Evolutionary conservation across 148 eudicot species (phyloP).

Genomic region (Gaultheria prostrata): DNA sequence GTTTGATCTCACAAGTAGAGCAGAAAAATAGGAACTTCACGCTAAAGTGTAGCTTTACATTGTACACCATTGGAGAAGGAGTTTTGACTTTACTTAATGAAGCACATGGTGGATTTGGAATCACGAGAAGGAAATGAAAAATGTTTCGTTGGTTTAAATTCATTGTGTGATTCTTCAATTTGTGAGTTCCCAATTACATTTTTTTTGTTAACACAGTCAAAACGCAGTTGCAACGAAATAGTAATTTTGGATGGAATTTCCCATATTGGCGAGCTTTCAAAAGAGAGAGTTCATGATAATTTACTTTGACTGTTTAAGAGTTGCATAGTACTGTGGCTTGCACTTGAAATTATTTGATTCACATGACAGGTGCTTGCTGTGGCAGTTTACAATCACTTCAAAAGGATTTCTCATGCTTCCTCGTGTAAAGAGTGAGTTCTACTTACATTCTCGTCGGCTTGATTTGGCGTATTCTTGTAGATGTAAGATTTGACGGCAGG

Average conservation of each 20-base stretch:
- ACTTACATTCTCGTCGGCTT: conserved; percentile 6
- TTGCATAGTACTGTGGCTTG: not conserved
- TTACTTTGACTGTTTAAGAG: not conserved
- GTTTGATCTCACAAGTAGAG: not conserved
- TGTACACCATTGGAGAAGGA: not conserved
- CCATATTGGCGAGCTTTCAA: not conserved
- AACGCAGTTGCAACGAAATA: not conserved
- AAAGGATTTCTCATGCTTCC: conserved; percentile 40
- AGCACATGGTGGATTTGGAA: not conserved
- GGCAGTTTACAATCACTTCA: conserved; percentile 41
- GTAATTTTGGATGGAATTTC: not conserved
- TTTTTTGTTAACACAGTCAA: not conserved
- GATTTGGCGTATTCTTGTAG: conserved; percentile 13
- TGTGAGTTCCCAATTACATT: not conserved
- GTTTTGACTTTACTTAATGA: not conserved
- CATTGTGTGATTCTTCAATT: not conserved
- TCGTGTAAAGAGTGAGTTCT: conserved; percentile 37
- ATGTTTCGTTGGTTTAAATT: not conserved
- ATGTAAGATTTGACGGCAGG: not conserved
- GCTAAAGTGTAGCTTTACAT: not conserved
- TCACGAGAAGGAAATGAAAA: not conserved
- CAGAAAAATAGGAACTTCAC: not conserved
- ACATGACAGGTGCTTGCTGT: conserved; percentile 28
- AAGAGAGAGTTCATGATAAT: not conserved
- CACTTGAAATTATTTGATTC: conserved; percentile 14